A percentile compares a stretch with the other conserved stretches of the same genome.
These are phyloP conservation scores for Carallia pectinifolia DNA, from an alignment of 345 rosid species.

Conservation along the genomic window DNA sequence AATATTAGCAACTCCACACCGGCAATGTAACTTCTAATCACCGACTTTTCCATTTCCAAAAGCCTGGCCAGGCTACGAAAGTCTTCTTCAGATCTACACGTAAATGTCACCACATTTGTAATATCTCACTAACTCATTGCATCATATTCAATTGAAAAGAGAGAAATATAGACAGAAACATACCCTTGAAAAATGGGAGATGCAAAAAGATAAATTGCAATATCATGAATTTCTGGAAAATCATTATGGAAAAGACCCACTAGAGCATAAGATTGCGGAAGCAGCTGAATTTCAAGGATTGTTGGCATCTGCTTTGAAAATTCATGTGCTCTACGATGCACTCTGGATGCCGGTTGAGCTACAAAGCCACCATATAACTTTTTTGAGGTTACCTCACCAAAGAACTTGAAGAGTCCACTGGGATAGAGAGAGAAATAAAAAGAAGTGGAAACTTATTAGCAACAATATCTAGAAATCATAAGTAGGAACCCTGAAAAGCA, in stretches of 20 bases:
- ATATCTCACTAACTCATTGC: neutral
- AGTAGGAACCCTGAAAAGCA: neutral
- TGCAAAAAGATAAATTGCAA: conserved; percentile 55
- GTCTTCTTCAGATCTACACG: conserved; percentile 32
- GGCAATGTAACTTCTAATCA: no score
- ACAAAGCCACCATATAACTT: conserved; percentile 44
- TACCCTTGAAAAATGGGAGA: conserved; percentile 46
- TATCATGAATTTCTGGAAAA: conserved; percentile 41
- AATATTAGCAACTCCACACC: no score
- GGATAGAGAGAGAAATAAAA: neutral
- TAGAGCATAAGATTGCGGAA: conserved; percentile 33
- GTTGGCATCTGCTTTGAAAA: conserved; percentile 43
- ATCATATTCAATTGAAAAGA: neutral
- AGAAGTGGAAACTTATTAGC: neutral
- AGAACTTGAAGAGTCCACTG: conserved; percentile 56
- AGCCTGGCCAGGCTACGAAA: conserved; percentile 30
- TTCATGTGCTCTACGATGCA: conserved; percentile 40
- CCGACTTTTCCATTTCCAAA: conserved; percentile 19
- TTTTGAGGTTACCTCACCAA: conserved; percentile 20
- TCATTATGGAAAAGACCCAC: conserved; percentile 26
- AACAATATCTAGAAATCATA: neutral
- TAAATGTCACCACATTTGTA: conserved; percentile 3
- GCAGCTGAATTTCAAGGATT: conserved; percentile 44
- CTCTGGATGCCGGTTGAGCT: conserved; percentile 47
- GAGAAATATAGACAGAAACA: conserved; percentile 5